Conservation (phyloP, 345 rosid genomes). For the Stellera chamaejasme region DNA sequence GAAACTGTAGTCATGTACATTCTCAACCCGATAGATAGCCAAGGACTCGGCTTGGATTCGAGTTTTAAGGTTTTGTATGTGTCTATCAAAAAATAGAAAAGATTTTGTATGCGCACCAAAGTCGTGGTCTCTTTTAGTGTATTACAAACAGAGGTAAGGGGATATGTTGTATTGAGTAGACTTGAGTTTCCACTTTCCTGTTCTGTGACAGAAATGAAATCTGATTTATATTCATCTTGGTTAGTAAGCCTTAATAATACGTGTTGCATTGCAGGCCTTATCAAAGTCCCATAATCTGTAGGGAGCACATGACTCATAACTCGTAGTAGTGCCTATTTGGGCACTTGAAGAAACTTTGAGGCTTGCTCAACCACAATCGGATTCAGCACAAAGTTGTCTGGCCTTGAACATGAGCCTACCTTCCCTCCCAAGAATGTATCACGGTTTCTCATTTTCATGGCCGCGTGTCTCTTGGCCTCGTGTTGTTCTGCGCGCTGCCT, state of each 20-base stretch:
- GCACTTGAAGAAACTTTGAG: slow-evolving; percentile 29
- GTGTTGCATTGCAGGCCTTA: too few species aligned
- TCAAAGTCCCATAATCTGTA: too few species aligned
- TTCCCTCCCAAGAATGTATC: slow-evolving; percentile 14
- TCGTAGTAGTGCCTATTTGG: not conserved
- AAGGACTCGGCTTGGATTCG: too few species aligned
- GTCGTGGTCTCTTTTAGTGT: too few species aligned
- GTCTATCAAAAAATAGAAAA: too few species aligned
- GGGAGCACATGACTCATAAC: too few species aligned
- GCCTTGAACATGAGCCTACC: slow-evolving; percentile 22
- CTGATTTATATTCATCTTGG: too few species aligned
- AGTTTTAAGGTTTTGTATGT: too few species aligned
- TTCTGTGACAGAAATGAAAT: too few species aligned
- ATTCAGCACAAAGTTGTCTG: slow-evolving; percentile 28
- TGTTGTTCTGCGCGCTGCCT: slow-evolving; percentile 39
- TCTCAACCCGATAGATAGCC: not conserved
- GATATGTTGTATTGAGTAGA: not conserved
- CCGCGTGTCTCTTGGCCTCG: slow-evolving; percentile 25
- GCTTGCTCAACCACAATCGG: slow-evolving; percentile 34
- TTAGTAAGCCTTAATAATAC: too few species aligned
- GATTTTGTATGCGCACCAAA: too few species aligned
- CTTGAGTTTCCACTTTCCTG: not conserved
- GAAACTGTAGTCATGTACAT: slow-evolving; percentile 29
- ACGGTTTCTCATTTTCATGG: slow-evolving; percentile 9
- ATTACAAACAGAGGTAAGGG: not conserved